These are phyloP conservation scores for Mollisiaceae sp. DNA, from an alignment of 2,329 filamentous ascomycete genomes.

Conservation along the genomic window DNA sequence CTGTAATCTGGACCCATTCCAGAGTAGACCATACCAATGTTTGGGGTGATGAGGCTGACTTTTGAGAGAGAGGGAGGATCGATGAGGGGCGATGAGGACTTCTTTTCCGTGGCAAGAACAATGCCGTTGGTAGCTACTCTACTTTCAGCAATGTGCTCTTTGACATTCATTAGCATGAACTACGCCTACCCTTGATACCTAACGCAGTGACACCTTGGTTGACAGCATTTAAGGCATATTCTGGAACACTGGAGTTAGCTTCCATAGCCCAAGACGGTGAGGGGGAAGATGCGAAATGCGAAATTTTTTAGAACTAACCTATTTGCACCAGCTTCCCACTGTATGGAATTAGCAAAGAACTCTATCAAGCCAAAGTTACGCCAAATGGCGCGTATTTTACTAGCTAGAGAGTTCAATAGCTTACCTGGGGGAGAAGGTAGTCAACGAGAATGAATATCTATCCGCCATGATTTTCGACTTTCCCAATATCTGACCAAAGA, in stretches of 20 bases:
- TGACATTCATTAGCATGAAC: not conserved
- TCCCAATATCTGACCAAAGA: constrained; percentile 15
- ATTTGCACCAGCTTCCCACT: constrained; percentile 99
- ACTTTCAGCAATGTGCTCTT: constrained; percentile 18
- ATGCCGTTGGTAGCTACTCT: constrained; percentile 91
- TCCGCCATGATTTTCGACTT: constrained; percentile 76
- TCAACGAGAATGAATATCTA: constrained; percentile 98
- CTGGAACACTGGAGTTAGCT: constrained; percentile 53
- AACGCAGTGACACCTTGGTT: constrained; percentile 99
- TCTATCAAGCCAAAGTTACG: constrained; percentile 21
- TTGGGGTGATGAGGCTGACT: constrained; percentile 96
- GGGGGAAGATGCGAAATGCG: constrained; percentile 12
- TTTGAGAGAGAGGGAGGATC: constrained; percentile 95
- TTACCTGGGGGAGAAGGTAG: constrained; percentile 99
- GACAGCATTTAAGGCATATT: constrained; percentile 98
- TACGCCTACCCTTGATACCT: constrained; percentile 86
- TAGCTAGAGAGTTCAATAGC: constrained; percentile 40
- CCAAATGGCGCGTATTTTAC: constrained; percentile 13
- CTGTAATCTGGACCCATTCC: constrained; percentile 99
- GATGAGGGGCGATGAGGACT: constrained; percentile 96
- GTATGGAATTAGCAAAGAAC: constrained; percentile 36
- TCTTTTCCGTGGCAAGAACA: constrained; percentile 98
- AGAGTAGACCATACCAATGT: constrained; percentile 99
- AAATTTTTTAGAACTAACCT: constrained; percentile 58
- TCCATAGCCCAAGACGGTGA: not conserved